Evolutionary conservation across 2,329 filamentous ascomycete species (phyloP).

Genomic region (Zymoseptoria ardabiliae): DNA sequence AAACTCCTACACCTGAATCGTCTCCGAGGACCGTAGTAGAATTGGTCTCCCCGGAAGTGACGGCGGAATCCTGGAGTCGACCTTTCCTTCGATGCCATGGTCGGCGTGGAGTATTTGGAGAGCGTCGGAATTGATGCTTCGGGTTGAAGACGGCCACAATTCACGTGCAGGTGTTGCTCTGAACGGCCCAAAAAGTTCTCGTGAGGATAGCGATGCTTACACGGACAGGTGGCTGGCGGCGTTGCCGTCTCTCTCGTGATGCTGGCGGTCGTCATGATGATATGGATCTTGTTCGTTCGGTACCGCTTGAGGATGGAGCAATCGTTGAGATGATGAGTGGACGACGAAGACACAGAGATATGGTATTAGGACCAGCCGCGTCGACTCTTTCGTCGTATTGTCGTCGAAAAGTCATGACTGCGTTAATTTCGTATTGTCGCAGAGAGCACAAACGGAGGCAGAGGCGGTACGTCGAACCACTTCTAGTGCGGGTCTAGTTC

Average conservation of each 20-base stretch:
- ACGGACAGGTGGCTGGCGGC: not conserved
- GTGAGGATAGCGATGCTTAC: not conserved
- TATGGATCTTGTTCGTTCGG: not conserved
- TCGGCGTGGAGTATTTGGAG: not conserved
- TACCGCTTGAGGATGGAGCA: not conserved
- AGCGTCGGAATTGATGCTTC: not conserved
- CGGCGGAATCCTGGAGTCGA: not conserved
- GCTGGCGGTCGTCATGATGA: not conserved
- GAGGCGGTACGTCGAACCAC: not conserved
- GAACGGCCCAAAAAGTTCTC: not conserved
- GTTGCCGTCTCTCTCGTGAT: not conserved
- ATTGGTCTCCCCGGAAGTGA: not conserved
- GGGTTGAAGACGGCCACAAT: not conserved
- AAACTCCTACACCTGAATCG: not conserved
- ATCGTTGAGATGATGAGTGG: not conserved
- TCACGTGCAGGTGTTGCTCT: not conserved
- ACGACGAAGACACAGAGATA: not conserved
- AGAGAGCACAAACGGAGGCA: not conserved
- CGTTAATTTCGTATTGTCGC: not conserved
- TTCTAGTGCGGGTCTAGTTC: not conserved
- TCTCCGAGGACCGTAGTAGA: not conserved
- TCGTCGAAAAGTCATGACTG: not conserved
- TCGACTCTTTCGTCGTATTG: not conserved
- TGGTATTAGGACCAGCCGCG: not conserved
- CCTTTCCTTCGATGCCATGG: not conserved